A percentile compares a stretch with the other conserved stretches of the same genome.
Conservation (phyloP, 2,329 filamentous ascomycete species). For the Pseudogymnoascus sp. region DNA sequence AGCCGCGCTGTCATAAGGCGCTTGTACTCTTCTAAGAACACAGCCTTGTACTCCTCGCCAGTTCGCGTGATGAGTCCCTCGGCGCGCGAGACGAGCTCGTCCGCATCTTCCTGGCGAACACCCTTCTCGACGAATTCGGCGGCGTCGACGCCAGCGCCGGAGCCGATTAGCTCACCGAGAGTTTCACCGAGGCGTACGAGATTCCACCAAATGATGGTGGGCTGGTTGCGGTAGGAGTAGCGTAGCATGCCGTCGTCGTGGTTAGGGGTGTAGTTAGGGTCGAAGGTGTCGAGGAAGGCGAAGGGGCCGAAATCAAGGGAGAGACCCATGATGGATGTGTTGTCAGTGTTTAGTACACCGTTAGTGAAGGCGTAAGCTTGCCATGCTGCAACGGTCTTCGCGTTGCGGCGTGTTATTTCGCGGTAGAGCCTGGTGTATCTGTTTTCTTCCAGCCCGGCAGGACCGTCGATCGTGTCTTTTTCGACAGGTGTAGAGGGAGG, state of each 20-base stretch:
- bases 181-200: conserved; percentile 84
- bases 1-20: conserved; percentile 72
- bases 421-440: conserved; percentile 81
- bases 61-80: conserved; percentile 73
- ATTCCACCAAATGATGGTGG: conserved; percentile 98
- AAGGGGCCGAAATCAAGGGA: conserved; percentile 95
- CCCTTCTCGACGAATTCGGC: conserved; percentile 64
- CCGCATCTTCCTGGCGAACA: conserved; percentile 58
- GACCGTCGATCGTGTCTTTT: conserved; percentile 57
- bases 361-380: conserved; percentile 99
- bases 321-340: conserved; percentile 83
- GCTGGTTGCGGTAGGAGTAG: conserved; percentile 90
- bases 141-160: conserved; percentile 64
- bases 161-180: conserved; percentile 79
- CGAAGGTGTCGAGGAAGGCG: conserved; percentile 95
- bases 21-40: conserved; percentile 87
- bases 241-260: conserved; percentile 85
- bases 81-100: conserved; percentile 67
- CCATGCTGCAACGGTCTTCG: conserved; percentile 82
- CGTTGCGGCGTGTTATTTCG: conserved; percentile 79
- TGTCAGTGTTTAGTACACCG: conserved; percentile 94
- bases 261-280: conserved; percentile 90
- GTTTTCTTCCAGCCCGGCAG: conserved; percentile 65
- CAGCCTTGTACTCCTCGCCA: conserved; percentile 80
- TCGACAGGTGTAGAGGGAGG: conserved; percentile 40